Evolutionary conservation across 441 rosid species (phyloP).

Genomic region (Euphorbia neoarborescens): DNA sequence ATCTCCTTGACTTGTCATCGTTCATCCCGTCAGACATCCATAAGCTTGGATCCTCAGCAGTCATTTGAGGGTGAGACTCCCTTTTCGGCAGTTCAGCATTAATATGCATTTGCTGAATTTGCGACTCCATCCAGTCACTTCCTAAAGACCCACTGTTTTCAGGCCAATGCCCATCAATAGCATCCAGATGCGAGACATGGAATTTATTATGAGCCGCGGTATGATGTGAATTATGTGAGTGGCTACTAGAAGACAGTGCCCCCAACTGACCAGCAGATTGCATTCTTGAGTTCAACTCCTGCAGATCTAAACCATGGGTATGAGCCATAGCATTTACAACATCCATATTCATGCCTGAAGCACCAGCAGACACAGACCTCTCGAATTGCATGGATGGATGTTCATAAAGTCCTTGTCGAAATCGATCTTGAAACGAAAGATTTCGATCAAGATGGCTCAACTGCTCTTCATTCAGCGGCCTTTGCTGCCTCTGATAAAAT

Average conservation of each 20-base stretch:
- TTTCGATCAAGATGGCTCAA: conserved; percentile 29
- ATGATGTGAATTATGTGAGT: conserved; percentile 13
- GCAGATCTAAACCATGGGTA: conserved; percentile 31
- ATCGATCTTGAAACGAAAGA: conserved; percentile 31
- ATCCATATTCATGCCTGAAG: conserved; percentile 32
- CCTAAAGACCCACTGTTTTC: conserved; percentile 25
- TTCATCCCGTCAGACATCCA: conserved; percentile 32
- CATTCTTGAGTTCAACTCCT: conserved; percentile 14
- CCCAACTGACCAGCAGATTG: conserved; percentile 22
- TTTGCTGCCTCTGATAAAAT: conserved; percentile 29
- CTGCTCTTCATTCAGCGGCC: conserved; percentile 51
- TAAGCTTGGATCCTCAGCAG: conserved; percentile 20
- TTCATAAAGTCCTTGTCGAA: conserved; percentile 26
- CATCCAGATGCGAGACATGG: conserved; percentile 14
- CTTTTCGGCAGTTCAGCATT: conserved; percentile 25
- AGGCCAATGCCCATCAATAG: conserved; percentile 23
- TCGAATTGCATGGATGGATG: conserved; percentile 18
- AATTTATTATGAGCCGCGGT: conserved; percentile 24
- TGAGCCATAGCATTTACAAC: conserved; percentile 19
- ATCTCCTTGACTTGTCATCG: conserved; percentile 32
- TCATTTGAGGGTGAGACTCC: conserved; percentile 34
- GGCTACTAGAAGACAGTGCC: conserved; percentile 22
- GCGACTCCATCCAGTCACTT: conserved; percentile 33
- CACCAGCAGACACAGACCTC: conserved; percentile 21
- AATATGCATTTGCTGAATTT: conserved; percentile 23